Evolutionary conservation across 2,329 filamentous ascomycete genomes (phyloP).

Genomic region (Pyricularia grisea): DNA sequence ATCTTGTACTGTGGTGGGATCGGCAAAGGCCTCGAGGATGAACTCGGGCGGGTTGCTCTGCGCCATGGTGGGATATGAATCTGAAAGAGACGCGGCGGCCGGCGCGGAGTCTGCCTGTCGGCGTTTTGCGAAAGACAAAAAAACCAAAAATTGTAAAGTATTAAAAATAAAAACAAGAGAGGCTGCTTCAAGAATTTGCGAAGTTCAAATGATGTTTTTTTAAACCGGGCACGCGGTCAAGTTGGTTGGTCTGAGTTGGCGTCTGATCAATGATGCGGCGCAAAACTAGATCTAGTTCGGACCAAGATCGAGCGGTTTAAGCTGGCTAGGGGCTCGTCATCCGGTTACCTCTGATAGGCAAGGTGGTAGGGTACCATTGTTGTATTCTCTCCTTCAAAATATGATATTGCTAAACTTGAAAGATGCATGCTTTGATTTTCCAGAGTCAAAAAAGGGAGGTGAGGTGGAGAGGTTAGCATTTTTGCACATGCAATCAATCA

Average conservation of each 20-base stretch:
- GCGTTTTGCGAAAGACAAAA: neutral
- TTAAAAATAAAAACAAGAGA: no score
- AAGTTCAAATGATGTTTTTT: neutral
- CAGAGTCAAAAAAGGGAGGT: neutral
- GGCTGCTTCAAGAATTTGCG: neutral
- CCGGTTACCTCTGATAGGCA: neutral
- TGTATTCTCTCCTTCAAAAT: neutral
- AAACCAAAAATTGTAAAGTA: no score
- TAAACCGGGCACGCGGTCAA: neutral
- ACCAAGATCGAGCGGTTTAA: neutral
- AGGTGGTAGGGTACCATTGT: neutral
- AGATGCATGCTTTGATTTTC: neutral
- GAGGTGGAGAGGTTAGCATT: neutral
- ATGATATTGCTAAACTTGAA: neutral
- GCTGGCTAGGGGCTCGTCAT: neutral
- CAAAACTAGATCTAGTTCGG: neutral
- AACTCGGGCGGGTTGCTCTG: slow-evolving; percentile 66
- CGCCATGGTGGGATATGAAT: slow-evolving; percentile 28
- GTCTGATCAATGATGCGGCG: neutral
- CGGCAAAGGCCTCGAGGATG: slow-evolving; percentile 87
- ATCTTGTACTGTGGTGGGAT: slow-evolving; percentile 81
- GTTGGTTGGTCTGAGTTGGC: neutral
- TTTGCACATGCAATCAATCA: neutral
- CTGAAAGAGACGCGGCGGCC: neutral
- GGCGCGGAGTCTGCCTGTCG: neutral